Conservation (phyloP, 805 yeast species). For the Blastobotrys terrestris region DNA sequence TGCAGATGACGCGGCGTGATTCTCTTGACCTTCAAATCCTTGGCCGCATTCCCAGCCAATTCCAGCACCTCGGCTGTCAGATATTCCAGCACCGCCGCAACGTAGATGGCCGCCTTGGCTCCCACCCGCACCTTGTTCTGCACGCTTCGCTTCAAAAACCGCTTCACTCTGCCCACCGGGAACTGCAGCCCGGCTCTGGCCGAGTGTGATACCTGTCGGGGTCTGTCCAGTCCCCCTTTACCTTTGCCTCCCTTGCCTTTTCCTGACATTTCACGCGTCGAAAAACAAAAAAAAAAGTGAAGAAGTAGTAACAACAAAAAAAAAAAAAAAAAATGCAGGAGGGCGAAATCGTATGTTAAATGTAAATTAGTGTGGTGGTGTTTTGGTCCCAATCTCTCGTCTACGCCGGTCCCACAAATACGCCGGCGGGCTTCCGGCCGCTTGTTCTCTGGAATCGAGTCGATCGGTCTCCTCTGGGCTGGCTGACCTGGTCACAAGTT, state of each 20-base stretch:
- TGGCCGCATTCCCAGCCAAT: constrained; percentile 97
- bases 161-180: constrained; percentile 98
- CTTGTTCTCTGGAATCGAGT: too few relatives aligned
- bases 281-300: constrained; percentile 18
- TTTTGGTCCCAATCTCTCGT: not conserved
- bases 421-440: not conserved
- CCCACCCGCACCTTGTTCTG: constrained; percentile 82
- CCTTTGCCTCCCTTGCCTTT: constrained; percentile 97
- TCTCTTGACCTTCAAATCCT: constrained; percentile 91
- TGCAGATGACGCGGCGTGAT: constrained; percentile 96
- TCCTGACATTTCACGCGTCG: constrained; percentile 57
- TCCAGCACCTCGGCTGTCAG: constrained; percentile 95
- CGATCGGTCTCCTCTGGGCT: too few relatives aligned
- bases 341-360: not conserved
- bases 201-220: constrained; percentile 62
- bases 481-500: too few relatives aligned
- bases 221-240: constrained; percentile 54
- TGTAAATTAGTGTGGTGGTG: not conserved
- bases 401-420: not conserved
- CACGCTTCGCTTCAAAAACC: constrained; percentile 87
- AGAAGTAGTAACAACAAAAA: constrained; percentile 2
- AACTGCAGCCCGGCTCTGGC: constrained; percentile 87
- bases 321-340: not conserved
- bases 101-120: constrained; percentile 83
- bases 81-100: constrained; percentile 93